Base-by-base conservation (phyloP, 495 filamentous ascomycete species). In the Pyrenula aspistea region DNA sequence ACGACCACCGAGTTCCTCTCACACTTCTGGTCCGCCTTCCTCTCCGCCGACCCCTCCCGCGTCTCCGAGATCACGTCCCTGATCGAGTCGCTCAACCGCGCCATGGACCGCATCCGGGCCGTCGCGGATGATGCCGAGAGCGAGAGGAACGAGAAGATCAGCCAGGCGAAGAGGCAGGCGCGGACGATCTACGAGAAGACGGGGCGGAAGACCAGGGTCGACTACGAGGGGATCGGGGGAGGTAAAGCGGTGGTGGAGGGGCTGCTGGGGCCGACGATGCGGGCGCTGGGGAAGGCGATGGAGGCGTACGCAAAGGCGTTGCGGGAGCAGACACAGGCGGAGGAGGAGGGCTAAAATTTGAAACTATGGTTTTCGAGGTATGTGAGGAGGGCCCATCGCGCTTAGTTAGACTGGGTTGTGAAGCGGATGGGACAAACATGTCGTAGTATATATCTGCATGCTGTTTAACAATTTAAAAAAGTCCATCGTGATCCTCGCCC, bases 1-100 rank as follows among this genome's bases (percentile, higher is more conserved):
- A 96, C 93, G 0, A 89, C 90, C 0, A 87, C 84, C 8, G 94
- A 97, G 60, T 97, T 97, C 63, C 72, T 98, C n/a, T 85, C 88
- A 60, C 91, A 97, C 65, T 98, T 96, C 74, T 97, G 91, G 91
- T 74, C 80, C 36, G 81, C 88, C 2, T 96, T 93, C 63, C 73
- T 92, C 8, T 95, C 91, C 0, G 89, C 88, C 1, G 86, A 93
- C 65, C 72, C 86, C 8, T 81, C 84, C 49, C 83, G 86, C n/a
- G 83, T 86, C 0, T 71, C 73, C 22, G 91, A 96, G 65, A 75
- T 94, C 0, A 77, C 80, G 1, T 86, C 84, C 36, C 73, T 95
- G 36, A 82, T 87, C 15, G 86, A 94, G 60, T 86, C 89, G 2
- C 74, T 98, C 15, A 77, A 79, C 36, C 79, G 86, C 54, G 87